Evolutionary conservation across 140 eudicot genomes (phyloP).

Genomic region (Ambrosia hybrid): DNA sequence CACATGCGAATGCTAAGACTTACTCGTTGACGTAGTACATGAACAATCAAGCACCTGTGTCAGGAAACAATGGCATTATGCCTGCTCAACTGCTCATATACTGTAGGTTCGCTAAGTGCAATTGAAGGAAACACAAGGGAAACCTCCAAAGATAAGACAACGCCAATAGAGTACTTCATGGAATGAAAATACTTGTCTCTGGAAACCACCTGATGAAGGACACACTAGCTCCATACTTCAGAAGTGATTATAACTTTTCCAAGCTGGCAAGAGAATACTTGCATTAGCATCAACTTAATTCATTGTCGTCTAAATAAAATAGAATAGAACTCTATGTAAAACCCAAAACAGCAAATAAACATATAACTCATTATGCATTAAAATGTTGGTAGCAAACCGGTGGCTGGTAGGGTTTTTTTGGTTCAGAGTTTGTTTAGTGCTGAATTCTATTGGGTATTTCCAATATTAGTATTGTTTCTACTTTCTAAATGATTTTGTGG

Average conservation of each 20-base stretch:
- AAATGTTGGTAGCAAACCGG: too few relatives aligned
- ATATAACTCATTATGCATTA: too few relatives aligned
- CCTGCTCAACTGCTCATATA: constrained; percentile 58
- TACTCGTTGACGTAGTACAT: constrained; percentile 46
- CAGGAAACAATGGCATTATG: constrained; percentile 51
- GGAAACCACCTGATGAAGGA: constrained; percentile 62
- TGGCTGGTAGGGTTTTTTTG: too few relatives aligned
- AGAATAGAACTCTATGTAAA: too few relatives aligned
- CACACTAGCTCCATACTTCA: constrained; percentile 72
- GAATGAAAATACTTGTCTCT: constrained; percentile 53
- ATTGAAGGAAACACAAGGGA: constrained; percentile 64
- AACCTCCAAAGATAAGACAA: constrained; percentile 61
- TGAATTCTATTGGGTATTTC: background rate
- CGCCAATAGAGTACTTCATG: constrained; percentile 82
- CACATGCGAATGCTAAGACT: constrained; percentile 25
- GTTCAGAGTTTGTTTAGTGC: too few relatives aligned
- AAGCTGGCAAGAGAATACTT: constrained; percentile 33
- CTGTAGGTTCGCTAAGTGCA: constrained; percentile 63
- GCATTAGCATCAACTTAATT: too few relatives aligned
- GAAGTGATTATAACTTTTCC: constrained; percentile 36
- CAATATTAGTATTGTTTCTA: background rate
- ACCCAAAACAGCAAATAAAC: too few relatives aligned
- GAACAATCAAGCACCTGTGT: constrained; percentile 51
- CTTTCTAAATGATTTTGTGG: background rate
- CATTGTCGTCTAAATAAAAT: too few relatives aligned